A percentile compares a stretch with the other conserved stretches of the same genome.
phyloP scores from a whole-genome alignment of 106 monocot genomes.

The Allium fistulosum region DNA sequence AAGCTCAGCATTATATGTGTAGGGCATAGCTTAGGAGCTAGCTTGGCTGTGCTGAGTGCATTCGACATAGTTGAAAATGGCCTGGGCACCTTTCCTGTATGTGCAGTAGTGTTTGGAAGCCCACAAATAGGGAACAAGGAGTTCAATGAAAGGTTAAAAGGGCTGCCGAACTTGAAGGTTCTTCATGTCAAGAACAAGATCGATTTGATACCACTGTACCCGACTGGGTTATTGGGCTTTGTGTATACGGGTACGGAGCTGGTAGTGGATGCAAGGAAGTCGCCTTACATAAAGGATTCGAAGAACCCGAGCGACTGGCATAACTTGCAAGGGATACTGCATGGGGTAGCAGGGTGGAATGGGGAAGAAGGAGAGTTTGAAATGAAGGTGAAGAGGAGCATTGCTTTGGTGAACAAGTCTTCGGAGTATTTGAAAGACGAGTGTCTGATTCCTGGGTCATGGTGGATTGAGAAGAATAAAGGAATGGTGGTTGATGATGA shows the following conservation, averaged over 20 bases:
- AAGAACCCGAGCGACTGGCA: conserved; percentile 48
- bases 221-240: conserved; percentile 31
- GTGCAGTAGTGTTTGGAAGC: conserved; percentile 63
- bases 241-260: conserved; percentile 52
- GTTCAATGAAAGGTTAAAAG: conserved; percentile 34
- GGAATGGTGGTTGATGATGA: conserved; percentile 63
- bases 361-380: conserved; percentile 50
- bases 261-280: conserved; percentile 33
- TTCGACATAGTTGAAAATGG: conserved; percentile 56
- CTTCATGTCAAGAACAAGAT: conserved; percentile 48
- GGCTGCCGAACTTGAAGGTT: conserved; percentile 20
- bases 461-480: conserved; percentile 85
- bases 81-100: conserved; percentile 33
- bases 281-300: conserved; percentile 55
- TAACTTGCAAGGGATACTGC: conserved; percentile 66
- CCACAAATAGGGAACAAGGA: conserved; percentile 67
- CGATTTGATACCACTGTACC: conserved; percentile 68
- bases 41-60: conserved; percentile 59
- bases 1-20: conserved; percentile 59
- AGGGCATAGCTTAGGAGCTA: conserved; percentile 84
- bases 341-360: conserved; percentile 64
- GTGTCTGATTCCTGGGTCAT: conserved; percentile 47
- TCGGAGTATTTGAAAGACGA: conserved; percentile 54
- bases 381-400: conserved; percentile 52
- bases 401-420: conserved; percentile 73